Evolutionary conservation across 2,329 filamentous ascomycete species (phyloP), one percentile per base, ranked within the genome.

Genomic region (Bipolaris zeicola): DNA sequence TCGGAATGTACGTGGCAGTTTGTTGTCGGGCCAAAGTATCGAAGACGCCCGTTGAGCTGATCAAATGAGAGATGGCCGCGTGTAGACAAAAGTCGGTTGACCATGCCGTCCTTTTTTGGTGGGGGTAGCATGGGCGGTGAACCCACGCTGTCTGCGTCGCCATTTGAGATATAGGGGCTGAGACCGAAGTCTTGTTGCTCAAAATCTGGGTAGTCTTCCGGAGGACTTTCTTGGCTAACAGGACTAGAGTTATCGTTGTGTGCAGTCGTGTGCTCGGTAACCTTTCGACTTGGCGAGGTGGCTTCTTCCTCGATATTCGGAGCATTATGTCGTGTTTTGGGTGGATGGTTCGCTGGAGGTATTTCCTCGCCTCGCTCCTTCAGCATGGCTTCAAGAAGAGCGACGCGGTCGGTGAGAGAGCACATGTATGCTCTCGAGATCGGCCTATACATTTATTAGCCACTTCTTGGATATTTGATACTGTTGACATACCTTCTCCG

Each of bases 381-480:
- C 3, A 85, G 77, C 78, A 85, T 77, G 14, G 71, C 71, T 70
- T 85, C 83, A 0, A 85, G 75, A 57, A 85, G 61, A 6, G 77
- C 73, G 41, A 85, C 83, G 4, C 83, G 78, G 22, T 82, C 81
- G n/a, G 82, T 82, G 10, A 85, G 73, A 1, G 82, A 85, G 38
- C 80, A 81, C 79, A 84, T 84, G 69, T 85, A 85, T 50, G 83
- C 83, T 67, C 84, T 82, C 18, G 82, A 85, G 33, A 85, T 84
- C 6, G 83, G 83, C 36, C 83, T 85, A 42, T 28, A 49, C 33
- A 51, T 36, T 57, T 10, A 61, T 65, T 50, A 52, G 56, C 20
- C 14, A 22, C 28, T 16, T 2, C 26, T 1, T 20, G n/a, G 13
- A 7, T 3, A 13, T n/a, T 37, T 14, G 6, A 18, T 6, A 43